Evolutionary conservation across 768 basidiomycete genomes (phyloP), one percentile per base, ranked within the genome.

Genomic region (Agrocybe praecox): DNA sequence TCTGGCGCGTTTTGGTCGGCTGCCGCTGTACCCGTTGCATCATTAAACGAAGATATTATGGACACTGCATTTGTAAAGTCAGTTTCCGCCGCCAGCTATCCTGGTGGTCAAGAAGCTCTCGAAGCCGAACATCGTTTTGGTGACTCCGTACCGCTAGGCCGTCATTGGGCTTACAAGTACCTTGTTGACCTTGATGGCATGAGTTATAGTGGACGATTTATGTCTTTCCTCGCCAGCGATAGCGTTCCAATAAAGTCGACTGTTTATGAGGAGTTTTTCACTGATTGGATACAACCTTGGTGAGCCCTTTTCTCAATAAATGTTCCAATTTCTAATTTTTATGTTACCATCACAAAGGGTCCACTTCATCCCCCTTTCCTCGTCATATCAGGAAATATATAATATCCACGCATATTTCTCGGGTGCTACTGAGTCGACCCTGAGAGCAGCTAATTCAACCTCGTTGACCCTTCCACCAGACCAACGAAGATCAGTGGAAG

Each of bases 361-460:
- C 22, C 96, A 99, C 73, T 99, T 85, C 68, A 96, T 99, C 62
- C 96, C 96, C 0, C 73, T 99, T 32, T 94, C 94, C 0, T 80
- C 88, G 40, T 80, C 87, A 3, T 98, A 98, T 72, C 74, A 81
- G 45, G 96, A 99, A 73, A 86, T 99, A 50, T 97, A 98, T 76
- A 96, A 98, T 68, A 83, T 98, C 53, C 85, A 92, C 65, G 83
- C 93, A 2, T 99, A 89, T 78, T 98, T 98, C 77, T 94, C 92
- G 0, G 96, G 96, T 0, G 85, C 92, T 1, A 80, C 92, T 0
- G 67, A 77, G 11, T 76, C 87, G 2, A 83, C 86, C 36, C 71
- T 90, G 10, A 70, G 76, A 26, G 74, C 77, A 0, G 77, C 78
- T 21, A 87, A 87, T 63, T 78, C 78, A 17, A 85, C 84, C 0